phyloP scores from a whole-genome alignment of 1,284 basidiomycete species.

The Tilletia horrida region DNA sequence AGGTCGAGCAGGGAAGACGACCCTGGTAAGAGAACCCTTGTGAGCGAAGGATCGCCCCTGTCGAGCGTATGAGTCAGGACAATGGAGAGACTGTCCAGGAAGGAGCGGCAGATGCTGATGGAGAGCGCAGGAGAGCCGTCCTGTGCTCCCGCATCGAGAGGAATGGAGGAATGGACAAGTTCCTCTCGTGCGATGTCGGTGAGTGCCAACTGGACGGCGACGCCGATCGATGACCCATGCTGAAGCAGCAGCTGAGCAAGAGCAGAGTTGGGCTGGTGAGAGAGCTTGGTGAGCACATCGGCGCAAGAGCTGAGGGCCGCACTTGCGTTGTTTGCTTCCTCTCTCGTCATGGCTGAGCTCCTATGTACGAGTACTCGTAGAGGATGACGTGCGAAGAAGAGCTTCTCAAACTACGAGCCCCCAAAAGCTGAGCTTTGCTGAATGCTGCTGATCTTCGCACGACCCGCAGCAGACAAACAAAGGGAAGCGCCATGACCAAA shows the following conservation, averaged over 20 bases:
- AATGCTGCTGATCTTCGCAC: no score
- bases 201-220: background rate
- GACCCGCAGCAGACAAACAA: no score
- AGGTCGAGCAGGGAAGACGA: slow-evolving; percentile 33
- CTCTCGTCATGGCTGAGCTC: no score
- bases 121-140: background rate
- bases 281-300: slow-evolving; percentile 4
- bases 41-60: slow-evolving; percentile 35
- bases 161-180: background rate
- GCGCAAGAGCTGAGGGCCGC: slow-evolving; percentile 5
- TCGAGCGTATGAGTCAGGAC: slow-evolving; percentile 31
- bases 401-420: no score
- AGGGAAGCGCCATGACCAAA: no score
- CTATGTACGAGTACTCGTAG: no score
- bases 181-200: background rate
- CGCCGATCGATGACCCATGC: slow-evolving; percentile 1
- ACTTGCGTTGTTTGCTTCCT: background rate
- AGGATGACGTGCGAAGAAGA: no score
- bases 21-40: slow-evolving; percentile 31
- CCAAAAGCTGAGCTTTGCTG: no score
- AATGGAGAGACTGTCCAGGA: slow-evolving; percentile 17
- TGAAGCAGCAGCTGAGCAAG: slow-evolving; percentile 5
- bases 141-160: background rate
- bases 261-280: background rate
- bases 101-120: background rate